phyloP scores from a whole-genome alignment of 106 monocot species.

The Phalaenopsis equestris region DNA sequence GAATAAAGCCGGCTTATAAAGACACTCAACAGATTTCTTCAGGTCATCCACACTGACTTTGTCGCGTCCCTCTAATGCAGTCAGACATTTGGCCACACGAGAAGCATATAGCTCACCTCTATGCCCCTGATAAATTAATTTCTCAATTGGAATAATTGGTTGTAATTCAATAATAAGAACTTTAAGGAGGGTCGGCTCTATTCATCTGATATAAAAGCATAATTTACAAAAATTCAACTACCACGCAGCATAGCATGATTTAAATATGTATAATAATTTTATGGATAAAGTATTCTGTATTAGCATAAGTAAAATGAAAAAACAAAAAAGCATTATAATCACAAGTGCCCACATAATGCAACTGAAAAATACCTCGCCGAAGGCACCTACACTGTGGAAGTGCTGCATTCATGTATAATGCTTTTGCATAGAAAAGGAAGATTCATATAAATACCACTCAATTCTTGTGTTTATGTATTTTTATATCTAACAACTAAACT shows the following conservation, averaged over 20 bases:
- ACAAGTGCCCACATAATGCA: background rate
- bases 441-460: no score
- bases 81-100: slow-evolving; percentile 95
- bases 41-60: slow-evolving; percentile 93
- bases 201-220: background rate
- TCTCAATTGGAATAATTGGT: background rate
- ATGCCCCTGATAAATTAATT: slow-evolving; percentile 56
- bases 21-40: slow-evolving; percentile 91
- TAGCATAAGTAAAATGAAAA: background rate
- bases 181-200: background rate
- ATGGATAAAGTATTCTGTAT: background rate
- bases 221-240: background rate
- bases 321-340: background rate
- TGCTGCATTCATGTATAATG: background rate
- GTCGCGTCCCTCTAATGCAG: slow-evolving; percentile 95
- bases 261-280: background rate
- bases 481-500: no score
- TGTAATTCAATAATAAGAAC: background rate
- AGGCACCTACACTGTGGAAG: no score
- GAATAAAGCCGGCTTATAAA: background rate
- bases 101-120: slow-evolving; percentile 96
- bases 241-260: background rate
- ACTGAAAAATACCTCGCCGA: no score
- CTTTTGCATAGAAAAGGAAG: background rate
- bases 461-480: no score